These are phyloP conservation scores for Phaeosphaeria sp. DNA, from an alignment of 2,329 filamentous ascomycete genomes.

Conservation along the genomic window DNA sequence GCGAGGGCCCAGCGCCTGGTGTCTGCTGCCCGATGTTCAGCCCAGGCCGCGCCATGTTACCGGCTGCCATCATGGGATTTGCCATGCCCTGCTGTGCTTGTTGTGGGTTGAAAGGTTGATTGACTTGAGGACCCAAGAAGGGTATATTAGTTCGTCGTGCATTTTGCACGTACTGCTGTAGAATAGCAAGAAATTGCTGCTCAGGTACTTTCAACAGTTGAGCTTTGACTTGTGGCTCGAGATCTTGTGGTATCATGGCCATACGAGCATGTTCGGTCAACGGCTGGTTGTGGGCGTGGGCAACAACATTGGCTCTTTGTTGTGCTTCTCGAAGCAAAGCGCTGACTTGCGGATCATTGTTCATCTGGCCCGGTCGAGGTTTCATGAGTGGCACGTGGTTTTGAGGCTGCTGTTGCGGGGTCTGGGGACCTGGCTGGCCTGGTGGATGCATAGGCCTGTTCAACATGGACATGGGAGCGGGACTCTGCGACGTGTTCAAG, in stretches of 20 bases:
- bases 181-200: slow-evolving; percentile 37
- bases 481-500: slow-evolving; percentile 53
- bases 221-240: slow-evolving; percentile 36
- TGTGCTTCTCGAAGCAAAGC: slow-evolving; percentile 45
- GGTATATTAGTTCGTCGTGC: slow-evolving; percentile 26
- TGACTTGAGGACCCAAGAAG: slow-evolving; percentile 26
- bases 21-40: slow-evolving; percentile 38
- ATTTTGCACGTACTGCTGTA: slow-evolving; percentile 32
- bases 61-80: slow-evolving; percentile 36
- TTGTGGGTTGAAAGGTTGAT: slow-evolving; percentile 18
- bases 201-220: slow-evolving; percentile 46
- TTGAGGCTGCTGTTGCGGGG: slow-evolving; percentile 45
- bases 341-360: slow-evolving; percentile 31
- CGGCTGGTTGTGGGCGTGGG: slow-evolving; percentile 33
- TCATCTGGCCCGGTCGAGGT: slow-evolving; percentile 34
- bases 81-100: slow-evolving; percentile 28
- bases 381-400: slow-evolving; percentile 45
- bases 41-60: slow-evolving; percentile 31
- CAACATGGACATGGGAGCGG: slow-evolving; percentile 56
- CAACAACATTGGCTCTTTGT: slow-evolving; percentile 39
- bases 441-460: slow-evolving; percentile 56
- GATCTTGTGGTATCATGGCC: slow-evolving; percentile 38
- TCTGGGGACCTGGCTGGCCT: slow-evolving; percentile 47
- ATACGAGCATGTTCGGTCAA: slow-evolving; percentile 42
- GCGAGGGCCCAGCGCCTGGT: slow-evolving; percentile 31